phyloP scores from a whole-genome alignment of 192 early-diverging fungal genomes.

The Mortierella antarctica region DNA sequence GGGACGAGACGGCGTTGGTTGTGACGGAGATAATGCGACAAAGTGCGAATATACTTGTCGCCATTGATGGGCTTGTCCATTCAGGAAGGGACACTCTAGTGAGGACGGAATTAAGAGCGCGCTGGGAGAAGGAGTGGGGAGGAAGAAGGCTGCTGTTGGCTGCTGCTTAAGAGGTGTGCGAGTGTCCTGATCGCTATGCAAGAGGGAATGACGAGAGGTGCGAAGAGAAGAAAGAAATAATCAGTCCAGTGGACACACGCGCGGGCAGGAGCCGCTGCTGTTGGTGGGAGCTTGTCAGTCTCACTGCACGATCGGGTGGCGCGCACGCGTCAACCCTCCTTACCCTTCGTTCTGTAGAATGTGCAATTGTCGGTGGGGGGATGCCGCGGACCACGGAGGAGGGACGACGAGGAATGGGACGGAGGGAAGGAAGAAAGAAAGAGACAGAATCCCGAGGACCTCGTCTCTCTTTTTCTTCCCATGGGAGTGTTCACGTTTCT shows the following conservation, averaged over 20 bases:
- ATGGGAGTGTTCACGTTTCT: too few species aligned
- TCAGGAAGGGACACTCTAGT: conserved; percentile 1
- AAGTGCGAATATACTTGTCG: conserved; percentile 66
- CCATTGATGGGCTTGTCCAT: conserved; percentile 56
- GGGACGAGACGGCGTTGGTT: conserved; percentile 60
- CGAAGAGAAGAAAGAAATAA: too few species aligned
- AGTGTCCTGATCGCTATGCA: too few species aligned
- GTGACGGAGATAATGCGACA: conserved; percentile 63
- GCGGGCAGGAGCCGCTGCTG: too few species aligned
- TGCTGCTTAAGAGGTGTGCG: too few species aligned
- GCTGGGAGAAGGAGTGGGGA: background rate
- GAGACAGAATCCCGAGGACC: background rate
- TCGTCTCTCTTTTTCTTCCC: background rate
- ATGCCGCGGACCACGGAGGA: background rate
- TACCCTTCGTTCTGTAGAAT: too few species aligned
- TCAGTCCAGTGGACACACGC: too few species aligned
- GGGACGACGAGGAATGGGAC: background rate
- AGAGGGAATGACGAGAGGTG: too few species aligned
- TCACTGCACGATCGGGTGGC: too few species aligned
- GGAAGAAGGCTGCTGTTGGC: background rate
- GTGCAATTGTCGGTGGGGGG: too few species aligned
- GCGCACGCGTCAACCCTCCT: too few species aligned
- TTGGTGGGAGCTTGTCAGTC: too few species aligned
- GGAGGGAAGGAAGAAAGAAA: conserved; percentile 3
- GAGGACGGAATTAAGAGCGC: background rate